Percentiles rank a stretch among this genome's conserved stretches.
Evolutionary conservation across 2,329 filamentous ascomycete species (phyloP).

Genomic region (Camillea tinctor): DNA sequence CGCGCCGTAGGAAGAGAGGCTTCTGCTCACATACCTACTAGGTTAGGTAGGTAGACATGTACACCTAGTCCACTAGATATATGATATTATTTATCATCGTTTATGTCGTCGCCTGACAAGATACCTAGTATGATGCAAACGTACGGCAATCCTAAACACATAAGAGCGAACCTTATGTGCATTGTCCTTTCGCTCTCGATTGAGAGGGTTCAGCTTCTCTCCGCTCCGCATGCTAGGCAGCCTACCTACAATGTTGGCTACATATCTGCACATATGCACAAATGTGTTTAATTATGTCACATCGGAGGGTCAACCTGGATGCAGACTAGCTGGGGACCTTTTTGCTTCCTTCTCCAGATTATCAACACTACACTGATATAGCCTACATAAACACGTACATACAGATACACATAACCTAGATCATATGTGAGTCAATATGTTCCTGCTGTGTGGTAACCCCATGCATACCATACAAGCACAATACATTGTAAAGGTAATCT

Average conservation of each 20-base stretch:
- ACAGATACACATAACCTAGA: no score
- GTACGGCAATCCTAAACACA: neutral
- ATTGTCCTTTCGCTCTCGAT: neutral
- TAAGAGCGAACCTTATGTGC: neutral
- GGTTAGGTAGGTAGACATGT: neutral
- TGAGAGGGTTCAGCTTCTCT: neutral
- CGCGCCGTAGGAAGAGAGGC: neutral
- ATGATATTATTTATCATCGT: neutral
- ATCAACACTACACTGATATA: no score
- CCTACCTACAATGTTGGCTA: neutral
- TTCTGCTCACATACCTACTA: no score
- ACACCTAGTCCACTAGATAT: neutral
- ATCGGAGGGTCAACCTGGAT: neutral
- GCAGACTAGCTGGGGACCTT: neutral
- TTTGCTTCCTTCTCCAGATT: neutral
- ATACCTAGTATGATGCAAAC: neutral
- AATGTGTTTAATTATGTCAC: neutral
- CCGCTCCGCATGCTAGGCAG: neutral
- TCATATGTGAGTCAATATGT: neutral
- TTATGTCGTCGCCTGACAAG: no score
- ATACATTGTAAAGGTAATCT: neutral
- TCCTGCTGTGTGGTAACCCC: neutral
- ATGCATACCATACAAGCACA: neutral
- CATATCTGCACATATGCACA: neutral
- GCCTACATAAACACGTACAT: no score